phyloP scores from a whole-genome alignment of 106 monocot species.

The Platanthera guangdongensis region DNA sequence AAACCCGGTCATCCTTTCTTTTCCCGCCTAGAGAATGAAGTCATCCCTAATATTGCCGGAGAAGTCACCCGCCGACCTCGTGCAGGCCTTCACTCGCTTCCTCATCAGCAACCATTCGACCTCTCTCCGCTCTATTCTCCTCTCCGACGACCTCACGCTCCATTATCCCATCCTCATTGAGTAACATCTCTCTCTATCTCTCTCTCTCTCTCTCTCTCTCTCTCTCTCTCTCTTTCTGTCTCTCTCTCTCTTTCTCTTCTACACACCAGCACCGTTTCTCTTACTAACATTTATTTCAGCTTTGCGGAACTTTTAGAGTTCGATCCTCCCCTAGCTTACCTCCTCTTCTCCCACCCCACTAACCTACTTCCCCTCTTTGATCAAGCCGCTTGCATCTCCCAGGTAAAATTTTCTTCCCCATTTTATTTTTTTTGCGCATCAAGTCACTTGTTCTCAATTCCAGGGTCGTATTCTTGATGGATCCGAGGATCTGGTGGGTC shows the following conservation, averaged over 20 bases:
- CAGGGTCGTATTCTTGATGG: slow-evolving; percentile 42
- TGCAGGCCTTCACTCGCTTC: slow-evolving; percentile 39
- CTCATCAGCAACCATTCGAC: slow-evolving; percentile 45
- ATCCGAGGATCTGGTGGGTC: slow-evolving; percentile 22
- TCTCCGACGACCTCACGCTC: slow-evolving; percentile 46
- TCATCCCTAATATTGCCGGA: not conserved
- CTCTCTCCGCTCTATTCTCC: slow-evolving; percentile 63
- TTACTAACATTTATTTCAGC: slow-evolving; percentile 17
- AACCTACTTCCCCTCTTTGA: slow-evolving; percentile 59
- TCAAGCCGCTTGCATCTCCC: slow-evolving; percentile 46
- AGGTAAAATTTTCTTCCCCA: slow-evolving; percentile 18
- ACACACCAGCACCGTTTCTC: not conserved
- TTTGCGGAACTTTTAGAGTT: slow-evolving; percentile 79
- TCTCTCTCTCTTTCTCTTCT: not conserved
- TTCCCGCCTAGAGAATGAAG: slow-evolving; percentile 3
- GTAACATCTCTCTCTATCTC: not conserved
- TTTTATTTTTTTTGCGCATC: not conserved
- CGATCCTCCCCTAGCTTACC: slow-evolving; percentile 55
- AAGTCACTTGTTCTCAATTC: not conserved
- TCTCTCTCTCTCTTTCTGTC: not conserved
- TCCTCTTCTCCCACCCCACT: slow-evolving; percentile 54
- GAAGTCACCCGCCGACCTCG: not conserved
- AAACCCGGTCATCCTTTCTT: no score
- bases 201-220: not conserved
- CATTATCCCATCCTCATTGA: slow-evolving; percentile 54